phyloP scores from a whole-genome alignment of 306 rosid genomes.

The Medicago arabica region DNA sequence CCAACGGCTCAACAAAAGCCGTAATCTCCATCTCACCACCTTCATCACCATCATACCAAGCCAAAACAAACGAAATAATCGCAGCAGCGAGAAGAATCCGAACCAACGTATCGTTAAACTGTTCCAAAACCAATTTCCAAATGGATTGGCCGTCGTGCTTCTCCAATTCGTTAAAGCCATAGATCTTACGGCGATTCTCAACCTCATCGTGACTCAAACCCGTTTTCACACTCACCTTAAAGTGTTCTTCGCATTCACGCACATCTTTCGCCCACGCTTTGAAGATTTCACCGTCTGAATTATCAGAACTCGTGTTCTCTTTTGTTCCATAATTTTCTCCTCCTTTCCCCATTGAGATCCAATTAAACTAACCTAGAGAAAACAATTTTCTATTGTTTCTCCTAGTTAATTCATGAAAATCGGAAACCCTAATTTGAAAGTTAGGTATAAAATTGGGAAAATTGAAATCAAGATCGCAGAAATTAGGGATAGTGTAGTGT shows the following conservation, averaged over 20 bases:
- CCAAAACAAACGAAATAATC: slow-evolving; percentile 80
- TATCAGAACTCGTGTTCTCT: slow-evolving; percentile 42
- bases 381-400: slow-evolving; percentile 39
- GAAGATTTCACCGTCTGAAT: slow-evolving; percentile 45
- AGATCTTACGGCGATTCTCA: slow-evolving; percentile 56
- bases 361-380: slow-evolving; percentile 18
- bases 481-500: neutral
- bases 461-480: neutral
- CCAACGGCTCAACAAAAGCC: slow-evolving; percentile 66
- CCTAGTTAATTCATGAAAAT: slow-evolving; percentile 34
- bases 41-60: slow-evolving; percentile 79
- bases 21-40: slow-evolving; percentile 64
- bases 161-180: slow-evolving; percentile 83
- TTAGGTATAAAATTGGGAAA: neutral
- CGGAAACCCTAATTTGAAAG: slow-evolving; percentile 41
- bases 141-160: slow-evolving; percentile 84
- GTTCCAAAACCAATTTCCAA: slow-evolving; percentile 70
- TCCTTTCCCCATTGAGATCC: slow-evolving; percentile 66
- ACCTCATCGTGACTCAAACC: slow-evolving; percentile 61
- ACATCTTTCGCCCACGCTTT: slow-evolving; percentile 79
- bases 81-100: slow-evolving; percentile 88
- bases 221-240: slow-evolving; percentile 50
- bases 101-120: slow-evolving; percentile 88
- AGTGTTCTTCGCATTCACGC: slow-evolving; percentile 71
- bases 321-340: slow-evolving; percentile 54